Percentiles rank a stretch among this genome's conserved stretches.
Conservation (phyloP, 192 early-diverging fungal species). For the Coemansia sp. region DNA sequence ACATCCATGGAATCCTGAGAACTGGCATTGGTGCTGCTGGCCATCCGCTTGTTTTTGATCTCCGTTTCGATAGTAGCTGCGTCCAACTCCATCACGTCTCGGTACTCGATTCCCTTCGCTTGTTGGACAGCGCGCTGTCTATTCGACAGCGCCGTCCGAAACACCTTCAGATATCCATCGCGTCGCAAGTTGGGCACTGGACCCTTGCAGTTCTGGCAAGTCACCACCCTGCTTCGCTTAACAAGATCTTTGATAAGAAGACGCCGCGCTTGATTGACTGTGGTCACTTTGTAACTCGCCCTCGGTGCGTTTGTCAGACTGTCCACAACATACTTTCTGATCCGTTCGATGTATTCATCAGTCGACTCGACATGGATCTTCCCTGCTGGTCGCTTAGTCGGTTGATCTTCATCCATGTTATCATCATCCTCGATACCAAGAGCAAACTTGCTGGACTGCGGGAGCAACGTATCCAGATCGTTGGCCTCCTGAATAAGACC, state of each 20-base stretch:
- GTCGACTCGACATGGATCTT: constrained; percentile 29
- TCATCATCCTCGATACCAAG: constrained; percentile 51
- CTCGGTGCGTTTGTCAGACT: constrained; percentile 14
- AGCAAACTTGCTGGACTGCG: constrained; percentile 42
- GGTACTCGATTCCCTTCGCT: constrained; percentile 53
- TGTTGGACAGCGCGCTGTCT: constrained; percentile 66
- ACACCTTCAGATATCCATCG: constrained; percentile 83
- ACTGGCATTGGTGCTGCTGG: neutral
- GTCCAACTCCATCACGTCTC: constrained; percentile 42
- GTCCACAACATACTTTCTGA: constrained; percentile 63
- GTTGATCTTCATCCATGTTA: constrained; percentile 19
- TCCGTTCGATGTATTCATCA: constrained; percentile 61
- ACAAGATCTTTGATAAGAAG: constrained; percentile 45
- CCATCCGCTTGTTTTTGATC: constrained; percentile 13
- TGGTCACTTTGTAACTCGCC: constrained; percentile 48
- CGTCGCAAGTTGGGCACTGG: constrained; percentile 70
- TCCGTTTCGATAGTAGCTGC: constrained; percentile 17
- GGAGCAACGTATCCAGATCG: constrained; percentile 68
- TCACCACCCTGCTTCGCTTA: constrained; percentile 34
- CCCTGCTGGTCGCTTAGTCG: neutral
- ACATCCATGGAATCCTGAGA: constrained; percentile 28
- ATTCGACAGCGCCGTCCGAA: constrained; percentile 67
- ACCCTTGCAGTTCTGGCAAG: constrained; percentile 67
- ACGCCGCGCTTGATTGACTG: constrained; percentile 47
- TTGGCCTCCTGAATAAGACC: constrained; percentile 85